Base-by-base conservation (phyloP, 2,329 filamentous ascomycete genomes). In the Microascus cirrosus region DNA sequence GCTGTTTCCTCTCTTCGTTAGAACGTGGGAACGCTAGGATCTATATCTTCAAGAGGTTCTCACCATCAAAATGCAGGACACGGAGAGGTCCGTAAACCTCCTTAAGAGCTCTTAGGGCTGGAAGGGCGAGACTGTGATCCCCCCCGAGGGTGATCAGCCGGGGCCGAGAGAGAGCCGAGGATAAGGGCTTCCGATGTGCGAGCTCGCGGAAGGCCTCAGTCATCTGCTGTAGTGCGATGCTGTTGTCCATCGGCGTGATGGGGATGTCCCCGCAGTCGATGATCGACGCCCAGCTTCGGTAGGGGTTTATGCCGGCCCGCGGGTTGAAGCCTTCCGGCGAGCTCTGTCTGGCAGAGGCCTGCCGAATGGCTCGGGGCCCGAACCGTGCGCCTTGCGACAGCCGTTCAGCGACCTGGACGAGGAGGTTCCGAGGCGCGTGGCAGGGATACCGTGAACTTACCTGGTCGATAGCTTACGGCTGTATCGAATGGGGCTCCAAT, bases 181-280 rank as follows among this genome's bases (percentile, higher is more conserved):
- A n/a, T n/a, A 39, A 3, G 36, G 4, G 7, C 18, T 39, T 39
- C 12, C 74, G 69, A 36, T 63, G 66, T 28, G 76, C 77, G 2
- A 95, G 83, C 71, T 92, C 86, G 7, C 78, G 74, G 68, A 89
- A 91, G 0, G 89, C 90, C 66, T 86, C 83, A 32, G 82, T 89
- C 90, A 96, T 95, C 72, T 96, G 92, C 53, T 79, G 76, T 57
- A 91, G 75, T 0, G 91, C 92, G 15, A 96, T 76, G 1, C 77
- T 83, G 69, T 96, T 96, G 74, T 96, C 90, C 64, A 95, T 86
- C 0, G 91, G 91, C 0, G 87, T 89, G 63, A 95, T 78, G 32
- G 92, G 90, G 58, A 96, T 90, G 69, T 96, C 91, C 53, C 91
- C 91, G 69, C 92, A 96, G 75, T 96, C 92, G 56, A 93, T 76